Percentiles rank a stretch among this genome's conserved stretches.
These are phyloP conservation scores for Gamsiella multidivaricata DNA, from an alignment of 192 early-diverging fungal species.

Conservation along the genomic window DNA sequence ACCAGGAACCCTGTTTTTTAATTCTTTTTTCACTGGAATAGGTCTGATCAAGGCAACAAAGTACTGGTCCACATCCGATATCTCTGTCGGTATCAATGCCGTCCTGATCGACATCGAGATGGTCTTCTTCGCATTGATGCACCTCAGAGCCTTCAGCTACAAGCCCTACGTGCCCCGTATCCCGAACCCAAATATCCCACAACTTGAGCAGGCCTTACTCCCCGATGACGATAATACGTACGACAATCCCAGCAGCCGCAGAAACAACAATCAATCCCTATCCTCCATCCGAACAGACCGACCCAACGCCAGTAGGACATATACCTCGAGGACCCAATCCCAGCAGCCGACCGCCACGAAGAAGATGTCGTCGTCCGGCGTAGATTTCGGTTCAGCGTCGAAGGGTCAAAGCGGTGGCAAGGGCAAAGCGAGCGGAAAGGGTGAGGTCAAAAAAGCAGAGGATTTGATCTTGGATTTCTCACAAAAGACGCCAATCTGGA, in stretches of 20 bases:
- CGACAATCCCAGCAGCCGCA: conserved; percentile 1
- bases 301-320: not conserved
- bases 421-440: conserved; percentile 12
- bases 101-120: conserved; percentile 54
- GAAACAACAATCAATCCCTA: conserved; percentile 6
- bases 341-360: not conserved
- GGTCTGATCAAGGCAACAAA: conserved; percentile 39
- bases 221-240: not conserved
- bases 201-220: conserved; percentile 1
- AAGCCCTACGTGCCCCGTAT: conserved; percentile 43
- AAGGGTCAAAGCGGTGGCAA: conserved; percentile 4
- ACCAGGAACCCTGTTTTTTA: not conserved
- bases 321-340: too few relatives aligned
- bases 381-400: not conserved
- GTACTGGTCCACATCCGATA: conserved; percentile 47
- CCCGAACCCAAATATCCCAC: conserved; percentile 31
- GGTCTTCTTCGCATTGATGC: conserved; percentile 52
- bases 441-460: conserved; percentile 13
- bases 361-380: not conserved
- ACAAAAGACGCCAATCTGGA: conserved; percentile 50
- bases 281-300: conserved; percentile 3
- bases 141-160: conserved; percentile 50
- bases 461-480: conserved; percentile 34
- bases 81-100: conserved; percentile 44
- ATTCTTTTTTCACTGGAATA: not conserved